Evolutionary conservation across 345 rosid species (phyloP).

Genomic region (Turritis glabra): DNA sequence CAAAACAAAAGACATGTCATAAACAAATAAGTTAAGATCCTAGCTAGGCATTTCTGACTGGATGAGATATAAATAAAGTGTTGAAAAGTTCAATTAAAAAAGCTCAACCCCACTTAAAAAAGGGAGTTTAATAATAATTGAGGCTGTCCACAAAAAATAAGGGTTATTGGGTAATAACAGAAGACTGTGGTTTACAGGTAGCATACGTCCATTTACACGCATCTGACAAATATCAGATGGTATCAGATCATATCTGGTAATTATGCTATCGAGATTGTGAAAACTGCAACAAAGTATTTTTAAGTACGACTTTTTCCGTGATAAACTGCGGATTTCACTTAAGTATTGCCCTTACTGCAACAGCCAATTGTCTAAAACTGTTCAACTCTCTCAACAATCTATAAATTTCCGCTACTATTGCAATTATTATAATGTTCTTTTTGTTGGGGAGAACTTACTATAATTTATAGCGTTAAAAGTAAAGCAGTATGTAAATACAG

Average conservation of each 20-base stretch:
- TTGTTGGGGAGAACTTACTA: not conserved
- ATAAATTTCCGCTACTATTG: not conserved
- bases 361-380: slow-evolving; percentile 9
- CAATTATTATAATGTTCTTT: slow-evolving; percentile 23
- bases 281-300: not conserved
- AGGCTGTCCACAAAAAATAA: slow-evolving; percentile 6
- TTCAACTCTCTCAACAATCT: slow-evolving; percentile 13
- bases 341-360: not conserved
- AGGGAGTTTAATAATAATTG: not conserved
- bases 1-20: slow-evolving; percentile 17
- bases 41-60: slow-evolving; percentile 32
- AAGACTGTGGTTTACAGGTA: slow-evolving; percentile 28
- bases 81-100: slow-evolving; percentile 11
- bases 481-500: slow-evolving; percentile 1
- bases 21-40: slow-evolving; percentile 27
- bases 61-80: slow-evolving; percentile 5
- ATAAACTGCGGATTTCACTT: not conserved
- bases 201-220: not conserved
- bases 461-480: slow-evolving; percentile 6
- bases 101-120: not conserved
- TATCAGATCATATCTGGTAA: not conserved
- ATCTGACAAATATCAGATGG: not conserved
- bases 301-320: not conserved
- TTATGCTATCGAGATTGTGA: not conserved
- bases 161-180: slow-evolving; percentile 8